These are phyloP conservation scores for Annulohypoxylon maeteangense DNA, from an alignment of 495 filamentous ascomycete genomes.

Conservation along the genomic window DNA sequence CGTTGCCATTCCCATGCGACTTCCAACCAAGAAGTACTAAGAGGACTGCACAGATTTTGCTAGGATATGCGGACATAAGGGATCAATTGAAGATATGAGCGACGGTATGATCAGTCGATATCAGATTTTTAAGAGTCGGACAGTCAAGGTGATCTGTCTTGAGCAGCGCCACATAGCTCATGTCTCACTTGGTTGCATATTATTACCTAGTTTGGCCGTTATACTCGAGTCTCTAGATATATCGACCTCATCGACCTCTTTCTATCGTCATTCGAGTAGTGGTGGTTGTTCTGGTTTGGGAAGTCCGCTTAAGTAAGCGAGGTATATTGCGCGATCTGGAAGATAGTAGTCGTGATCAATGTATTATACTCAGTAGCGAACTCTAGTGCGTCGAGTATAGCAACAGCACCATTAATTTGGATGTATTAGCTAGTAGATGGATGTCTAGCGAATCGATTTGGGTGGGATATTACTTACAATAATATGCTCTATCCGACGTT, in stretches of 20 bases:
- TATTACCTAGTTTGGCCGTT: background rate
- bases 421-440: background rate
- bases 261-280: background rate
- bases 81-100: conserved; percentile 44
- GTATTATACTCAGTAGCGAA: background rate
- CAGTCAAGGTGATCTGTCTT: too few relatives aligned
- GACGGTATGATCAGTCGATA: background rate
- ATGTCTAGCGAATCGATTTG: background rate
- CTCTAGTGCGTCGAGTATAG: background rate
- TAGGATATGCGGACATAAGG: too few relatives aligned
- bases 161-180: background rate
- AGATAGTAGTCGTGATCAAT: background rate
- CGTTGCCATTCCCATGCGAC: conserved; percentile 53
- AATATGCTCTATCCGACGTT: background rate
- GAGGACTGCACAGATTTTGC: conserved; percentile 48
- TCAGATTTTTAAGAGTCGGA: too few relatives aligned
- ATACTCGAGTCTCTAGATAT: background rate
- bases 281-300: background rate
- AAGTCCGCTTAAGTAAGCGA: background rate
- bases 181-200: background rate
- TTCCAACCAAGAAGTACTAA: conserved; percentile 52
- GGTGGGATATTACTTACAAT: background rate
- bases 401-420: background rate
- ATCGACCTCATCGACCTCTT: too few relatives aligned
- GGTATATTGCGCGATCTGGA: background rate